These are phyloP conservation scores for Pyrenophora seminiperda DNA, from an alignment of 2,329 filamentous ascomycete genomes.

Conservation along the genomic window DNA sequence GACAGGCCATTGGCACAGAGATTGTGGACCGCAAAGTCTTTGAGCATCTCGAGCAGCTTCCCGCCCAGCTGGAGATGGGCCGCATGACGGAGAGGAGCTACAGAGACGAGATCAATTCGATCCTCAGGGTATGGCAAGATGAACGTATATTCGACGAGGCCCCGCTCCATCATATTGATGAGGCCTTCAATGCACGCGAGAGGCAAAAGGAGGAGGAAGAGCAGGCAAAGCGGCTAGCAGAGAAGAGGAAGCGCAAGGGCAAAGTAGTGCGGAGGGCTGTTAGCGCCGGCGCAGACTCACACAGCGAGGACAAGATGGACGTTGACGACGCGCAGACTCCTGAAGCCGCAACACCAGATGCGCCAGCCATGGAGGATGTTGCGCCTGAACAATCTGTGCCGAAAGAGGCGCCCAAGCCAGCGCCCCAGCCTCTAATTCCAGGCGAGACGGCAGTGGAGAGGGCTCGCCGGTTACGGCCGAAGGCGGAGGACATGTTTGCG, in stretches of 20 bases:
- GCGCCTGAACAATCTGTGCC: background rate
- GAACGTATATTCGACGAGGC: slow-evolving; percentile 42
- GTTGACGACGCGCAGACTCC: slow-evolving; percentile 18
- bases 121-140: slow-evolving; percentile 44
- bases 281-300: slow-evolving; percentile 14
- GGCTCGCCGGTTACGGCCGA: slow-evolving; percentile 42
- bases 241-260: slow-evolving; percentile 30
- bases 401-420: slow-evolving; percentile 1
- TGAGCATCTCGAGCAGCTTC: slow-evolving; percentile 73
- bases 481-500: slow-evolving; percentile 50
- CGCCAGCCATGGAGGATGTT: background rate
- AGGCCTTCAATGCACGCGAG: slow-evolving; percentile 42
- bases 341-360: slow-evolving; percentile 1
- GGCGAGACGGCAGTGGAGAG: slow-evolving; percentile 45
- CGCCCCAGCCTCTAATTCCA: slow-evolving; percentile 19
- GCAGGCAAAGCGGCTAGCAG: slow-evolving; percentile 70
- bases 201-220: slow-evolving; percentile 59
- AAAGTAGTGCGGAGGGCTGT: slow-evolving; percentile 15
- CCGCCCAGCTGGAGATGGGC: slow-evolving; percentile 77
- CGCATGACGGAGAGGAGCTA: slow-evolving; percentile 71
- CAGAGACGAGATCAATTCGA: slow-evolving; percentile 38
- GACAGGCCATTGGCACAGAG: slow-evolving; percentile 76
- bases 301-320: slow-evolving; percentile 28
- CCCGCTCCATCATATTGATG: slow-evolving; percentile 30
- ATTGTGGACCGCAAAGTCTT: slow-evolving; percentile 73